Percentiles rank a stretch among this genome's conserved stretches.
These are phyloP conservation scores for Paracoccidioides lutzii DNA, from an alignment of 2,329 filamentous ascomycete genomes.

Conservation along the genomic window DNA sequence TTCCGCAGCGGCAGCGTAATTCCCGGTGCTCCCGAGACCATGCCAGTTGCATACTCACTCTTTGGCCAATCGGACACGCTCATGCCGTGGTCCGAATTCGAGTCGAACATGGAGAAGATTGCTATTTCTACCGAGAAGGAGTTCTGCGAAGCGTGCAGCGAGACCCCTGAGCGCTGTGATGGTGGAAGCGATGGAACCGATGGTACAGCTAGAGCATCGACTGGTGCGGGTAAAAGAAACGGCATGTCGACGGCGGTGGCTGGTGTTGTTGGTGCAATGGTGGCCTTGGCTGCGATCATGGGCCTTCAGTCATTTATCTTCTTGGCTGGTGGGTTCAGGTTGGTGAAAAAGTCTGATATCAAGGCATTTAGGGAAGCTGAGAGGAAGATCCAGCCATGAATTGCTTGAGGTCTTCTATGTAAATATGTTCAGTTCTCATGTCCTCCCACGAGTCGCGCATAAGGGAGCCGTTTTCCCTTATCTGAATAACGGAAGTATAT, in stretches of 20 bases:
- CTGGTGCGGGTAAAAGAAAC: constrained; percentile 14
- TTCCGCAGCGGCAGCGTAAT: constrained; percentile 50
- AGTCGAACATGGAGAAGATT: constrained; percentile 49
- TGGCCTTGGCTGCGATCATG: constrained; percentile 52
- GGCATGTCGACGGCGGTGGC: constrained; percentile 59
- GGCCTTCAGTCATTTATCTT: constrained; percentile 42
- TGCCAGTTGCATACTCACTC: constrained; percentile 45
- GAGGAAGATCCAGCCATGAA: constrained; percentile 1
- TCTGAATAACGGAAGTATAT: no score
- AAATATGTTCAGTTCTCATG: background rate
- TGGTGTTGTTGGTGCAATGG: constrained; percentile 64
- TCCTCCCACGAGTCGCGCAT: no score
- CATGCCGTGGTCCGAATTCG: constrained; percentile 59
- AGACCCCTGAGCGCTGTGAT: constrained; percentile 54
- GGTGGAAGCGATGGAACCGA: constrained; percentile 24
- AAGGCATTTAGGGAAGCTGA: background rate
- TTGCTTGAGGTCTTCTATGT: background rate
- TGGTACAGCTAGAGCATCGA: constrained; percentile 16
- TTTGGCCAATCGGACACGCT: constrained; percentile 44
- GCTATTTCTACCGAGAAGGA: constrained; percentile 49
- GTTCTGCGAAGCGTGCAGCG: constrained; percentile 69
- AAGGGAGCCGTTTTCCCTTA: no score
- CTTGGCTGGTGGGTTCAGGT: constrained; percentile 43
- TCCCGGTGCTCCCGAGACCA: constrained; percentile 18
- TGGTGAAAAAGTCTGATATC: constrained; percentile 40